A percentile compares a stretch with the other conserved stretches of the same genome.
phyloP scores from a whole-genome alignment of 331 rosid genomes.

The Cydonia oblonga region DNA sequence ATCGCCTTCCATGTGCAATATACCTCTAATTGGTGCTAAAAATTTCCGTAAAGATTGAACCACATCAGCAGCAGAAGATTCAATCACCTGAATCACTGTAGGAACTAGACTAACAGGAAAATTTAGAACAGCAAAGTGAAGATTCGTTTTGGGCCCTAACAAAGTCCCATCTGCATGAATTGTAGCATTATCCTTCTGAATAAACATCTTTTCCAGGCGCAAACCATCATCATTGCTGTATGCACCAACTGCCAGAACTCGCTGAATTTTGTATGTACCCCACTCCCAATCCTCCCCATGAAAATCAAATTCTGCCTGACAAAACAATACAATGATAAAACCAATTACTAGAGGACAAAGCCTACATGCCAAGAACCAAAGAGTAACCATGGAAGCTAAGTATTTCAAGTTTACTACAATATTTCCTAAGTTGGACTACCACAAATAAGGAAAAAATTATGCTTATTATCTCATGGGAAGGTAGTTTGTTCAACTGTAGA shows the following conservation, averaged over 20 bases:
- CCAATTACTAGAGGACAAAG: conserved; percentile 15
- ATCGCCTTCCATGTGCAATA: conserved; percentile 98
- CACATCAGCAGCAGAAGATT: conserved; percentile 60
- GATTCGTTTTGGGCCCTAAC: conserved; percentile 76
- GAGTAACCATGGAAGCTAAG: background rate
- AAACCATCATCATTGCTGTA: conserved; percentile 74
- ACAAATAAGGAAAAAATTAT: background rate
- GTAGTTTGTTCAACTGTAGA: background rate
- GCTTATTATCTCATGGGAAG: background rate
- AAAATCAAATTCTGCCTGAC: conserved; percentile 85
- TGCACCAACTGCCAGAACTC: conserved; percentile 68
- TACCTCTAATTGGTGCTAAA: conserved; percentile 70
- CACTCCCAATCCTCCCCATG: conserved; percentile 95
- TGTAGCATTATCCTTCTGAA: conserved; percentile 88
- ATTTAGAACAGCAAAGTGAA: conserved; percentile 87
- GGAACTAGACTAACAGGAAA: conserved; percentile 89
- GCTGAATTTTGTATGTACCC: conserved; percentile 87
- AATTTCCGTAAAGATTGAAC: conserved; percentile 61
- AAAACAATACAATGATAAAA: conserved; percentile 20
- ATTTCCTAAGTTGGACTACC: background rate
- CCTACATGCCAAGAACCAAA: conserved; percentile 9
- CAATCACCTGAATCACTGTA: conserved; percentile 64
- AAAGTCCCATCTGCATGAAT: conserved; percentile 92
- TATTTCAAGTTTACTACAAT: background rate
- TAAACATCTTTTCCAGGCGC: conserved; percentile 55